phyloP scores from a whole-genome alignment of 1,284 basidiomycete genomes.

The Tilletia caries region DNA sequence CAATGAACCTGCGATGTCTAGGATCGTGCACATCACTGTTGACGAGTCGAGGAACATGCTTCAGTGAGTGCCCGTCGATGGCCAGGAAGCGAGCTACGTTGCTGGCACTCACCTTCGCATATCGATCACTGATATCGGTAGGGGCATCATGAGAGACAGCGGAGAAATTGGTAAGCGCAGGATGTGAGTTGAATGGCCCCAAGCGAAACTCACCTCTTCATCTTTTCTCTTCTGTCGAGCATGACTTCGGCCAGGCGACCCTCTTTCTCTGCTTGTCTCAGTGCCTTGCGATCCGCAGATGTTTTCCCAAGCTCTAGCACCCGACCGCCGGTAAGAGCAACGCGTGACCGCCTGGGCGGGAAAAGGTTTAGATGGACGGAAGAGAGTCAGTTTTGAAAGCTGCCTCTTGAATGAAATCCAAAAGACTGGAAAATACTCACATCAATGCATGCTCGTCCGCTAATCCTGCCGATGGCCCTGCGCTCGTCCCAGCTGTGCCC shows the following conservation, averaged over 20 bases:
- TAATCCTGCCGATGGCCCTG: neutral
- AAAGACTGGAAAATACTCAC: constrained; percentile 10
- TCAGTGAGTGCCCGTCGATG: neutral
- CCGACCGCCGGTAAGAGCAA: constrained; percentile 20
- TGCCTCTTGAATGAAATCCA: neutral
- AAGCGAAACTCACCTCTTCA: constrained; percentile 30
- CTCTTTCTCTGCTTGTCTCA: constrained; percentile 22
- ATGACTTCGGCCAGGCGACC: constrained; percentile 46
- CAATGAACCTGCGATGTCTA: neutral
- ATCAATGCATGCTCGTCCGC: constrained; percentile 15
- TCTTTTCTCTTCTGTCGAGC: constrained; percentile 40
- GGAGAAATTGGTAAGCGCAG: no score
- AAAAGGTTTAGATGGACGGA: no score
- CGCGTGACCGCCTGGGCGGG: constrained; percentile 8
- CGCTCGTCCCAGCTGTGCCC: neutral
- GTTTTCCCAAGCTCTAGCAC: constrained; percentile 26
- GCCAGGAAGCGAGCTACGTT: neutral
- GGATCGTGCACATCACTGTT: neutral
- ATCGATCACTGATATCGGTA: constrained; percentile 10
- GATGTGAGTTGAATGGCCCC: no score
- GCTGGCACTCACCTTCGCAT: neutral
- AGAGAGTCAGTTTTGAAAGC: neutral
- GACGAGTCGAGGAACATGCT: neutral
- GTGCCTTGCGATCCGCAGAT: constrained; percentile 14
- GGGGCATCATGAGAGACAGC: neutral